Evolutionary conservation across 2,329 filamentous ascomycete species (phyloP), one percentile per base, ranked within the genome.

Genomic region (Podosphaera leucotricha): DNA sequence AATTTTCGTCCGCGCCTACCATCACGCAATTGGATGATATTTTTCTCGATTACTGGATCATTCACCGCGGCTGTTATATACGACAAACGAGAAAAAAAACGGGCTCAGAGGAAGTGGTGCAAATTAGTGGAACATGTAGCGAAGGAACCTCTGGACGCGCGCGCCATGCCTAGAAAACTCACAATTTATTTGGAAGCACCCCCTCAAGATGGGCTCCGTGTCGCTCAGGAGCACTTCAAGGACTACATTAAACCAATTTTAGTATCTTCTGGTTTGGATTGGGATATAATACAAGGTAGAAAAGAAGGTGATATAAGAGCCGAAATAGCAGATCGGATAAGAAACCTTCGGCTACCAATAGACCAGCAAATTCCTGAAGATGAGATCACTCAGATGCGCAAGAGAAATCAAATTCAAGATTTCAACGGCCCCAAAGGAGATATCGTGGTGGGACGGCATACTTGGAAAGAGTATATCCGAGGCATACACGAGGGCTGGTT

Each of bases 1-100:
- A 80, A 78, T 52, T 72, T 94, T 48, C 80, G 81, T 47, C 71
- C 77, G 53, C 84, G 76, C 61, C 74, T 98, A 16, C 90, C 90
- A 6, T 95, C 87, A 16, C 80, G 90, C 48, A 95, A 95, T 60
- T 98, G 90, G 90, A 75, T 90, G 63, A 94, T 98, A 56, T 98
- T 98, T 65, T 75, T 86, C 61, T 68, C 79, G 40, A 61, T 95
- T 45, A 78, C 79, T 10, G 77, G 77, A 44, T 73, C 81, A 40
- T 80, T 93, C 57, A 75, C 82, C 5, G 75, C 73, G 15, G 80
- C 84, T 43, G 70, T 95, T 45, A 71, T 90, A 57, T 94, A 98
- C 66, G 90, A 98, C 62, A 83, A 83, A 57, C 77, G 82, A 47
- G 79, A 95, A 64, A 93, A 87, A 67, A 81, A 77, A 55, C 76